Conservation (phyloP, 2,329 filamentous ascomycete species). For the Stylonectria norvegica region DNA sequence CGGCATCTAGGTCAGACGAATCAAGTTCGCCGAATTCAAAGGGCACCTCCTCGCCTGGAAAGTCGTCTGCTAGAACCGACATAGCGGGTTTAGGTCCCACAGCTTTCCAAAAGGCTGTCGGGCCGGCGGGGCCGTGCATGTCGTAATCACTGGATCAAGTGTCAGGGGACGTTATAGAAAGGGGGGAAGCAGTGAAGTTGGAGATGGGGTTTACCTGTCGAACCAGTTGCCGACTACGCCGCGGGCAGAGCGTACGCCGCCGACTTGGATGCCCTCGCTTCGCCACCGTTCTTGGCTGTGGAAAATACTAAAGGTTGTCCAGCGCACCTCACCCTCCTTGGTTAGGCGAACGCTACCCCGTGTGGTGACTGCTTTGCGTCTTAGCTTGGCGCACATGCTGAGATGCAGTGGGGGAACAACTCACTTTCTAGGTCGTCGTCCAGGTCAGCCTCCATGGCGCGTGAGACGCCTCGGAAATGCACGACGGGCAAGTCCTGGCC, state of each 20-base stretch:
- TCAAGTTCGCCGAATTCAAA: constrained; percentile 13
- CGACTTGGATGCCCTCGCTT: constrained; percentile 73
- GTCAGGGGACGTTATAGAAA: constrained; percentile 9
- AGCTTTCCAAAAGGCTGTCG: constrained; percentile 76
- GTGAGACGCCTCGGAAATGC: constrained; percentile 61
- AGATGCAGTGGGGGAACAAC: background rate
- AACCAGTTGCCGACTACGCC: constrained; percentile 77
- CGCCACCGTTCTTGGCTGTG: constrained; percentile 68
- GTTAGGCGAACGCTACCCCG: constrained; percentile 63
- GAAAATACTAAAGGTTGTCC: constrained; percentile 66
- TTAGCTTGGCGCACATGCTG: constrained; percentile 15
- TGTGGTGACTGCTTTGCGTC: constrained; percentile 20
- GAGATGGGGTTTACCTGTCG: constrained; percentile 53
- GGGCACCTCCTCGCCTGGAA: too few relatives aligned
- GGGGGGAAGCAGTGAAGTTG: too few relatives aligned
- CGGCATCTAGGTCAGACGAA: constrained; percentile 22
- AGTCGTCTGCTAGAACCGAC: too few relatives aligned
- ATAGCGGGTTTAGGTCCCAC: constrained; percentile 50
- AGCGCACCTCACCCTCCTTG: constrained; percentile 66
- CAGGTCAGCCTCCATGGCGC: constrained; percentile 60
- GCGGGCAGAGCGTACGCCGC: constrained; percentile 60
- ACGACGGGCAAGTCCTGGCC: constrained; percentile 60
- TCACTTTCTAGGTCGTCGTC: too few relatives aligned
- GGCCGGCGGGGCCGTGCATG: constrained; percentile 65
- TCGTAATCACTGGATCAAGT: constrained; percentile 55